Base-by-base conservation (phyloP, 2,329 filamentous ascomycete species). In the Ophiostoma himal-ulmi region DNA sequence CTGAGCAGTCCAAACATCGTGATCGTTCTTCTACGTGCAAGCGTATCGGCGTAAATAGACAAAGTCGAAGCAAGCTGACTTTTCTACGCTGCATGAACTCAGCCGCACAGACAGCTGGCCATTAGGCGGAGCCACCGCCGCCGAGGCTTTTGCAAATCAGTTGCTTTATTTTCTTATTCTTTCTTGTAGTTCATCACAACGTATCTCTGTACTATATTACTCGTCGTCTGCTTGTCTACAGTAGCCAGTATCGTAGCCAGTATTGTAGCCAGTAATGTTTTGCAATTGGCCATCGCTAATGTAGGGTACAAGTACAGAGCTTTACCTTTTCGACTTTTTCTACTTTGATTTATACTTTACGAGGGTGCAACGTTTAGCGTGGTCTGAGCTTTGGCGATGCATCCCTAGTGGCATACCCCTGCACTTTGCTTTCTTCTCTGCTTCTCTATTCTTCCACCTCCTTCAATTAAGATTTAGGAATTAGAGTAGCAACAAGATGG, bases 291-390 rank as follows among this genome's bases (percentile, higher is more conserved):
- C 30, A 30, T 30, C 30, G 30, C 30, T 30, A 30, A 30, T 30
- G 30, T 30, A 30, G 3, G 30, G 30, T 30, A 30, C 3, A 30
- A 30, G 30, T 30, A 30, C 2, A 30, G 3, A 30, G 0, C 44
- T 48, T 20, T 48, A 20, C 52, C 30, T 30, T 30, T 30, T 30
- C 3, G 1, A 30, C 20, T 57, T 57, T 57, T 57, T 57, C 52
- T 26, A 57, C 52, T 57, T 57, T 22, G 10, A 57, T 57, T 57
- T 57, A 57, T 22, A 57, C n/a, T 57, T 57, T 57, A 26, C 52
- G 52, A 57, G 52, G 52, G 52, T 57, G 52, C 7, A 57, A 22
- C 52, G 10, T 26, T 3, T 26, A 57, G 52, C 52, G 22, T 57
- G 22, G 52, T 22, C 22, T 57, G 52, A 22, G 52, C 44, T 48